phyloP scores from a whole-genome alignment of 2,329 filamentous ascomycete species.

The Diaporthe citrichinensis region DNA sequence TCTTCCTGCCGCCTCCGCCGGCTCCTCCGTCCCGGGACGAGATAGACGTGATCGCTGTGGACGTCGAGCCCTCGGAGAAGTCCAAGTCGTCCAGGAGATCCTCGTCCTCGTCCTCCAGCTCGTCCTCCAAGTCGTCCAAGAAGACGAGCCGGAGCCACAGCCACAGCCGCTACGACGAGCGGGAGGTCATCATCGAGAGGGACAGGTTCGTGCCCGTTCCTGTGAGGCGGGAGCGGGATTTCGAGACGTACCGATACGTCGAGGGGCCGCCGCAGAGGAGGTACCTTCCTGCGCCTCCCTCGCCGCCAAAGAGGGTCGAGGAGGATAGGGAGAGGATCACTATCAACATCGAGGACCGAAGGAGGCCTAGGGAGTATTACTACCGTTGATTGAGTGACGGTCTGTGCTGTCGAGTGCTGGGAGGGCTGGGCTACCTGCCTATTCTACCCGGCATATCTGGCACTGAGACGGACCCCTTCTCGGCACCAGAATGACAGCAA shows the following conservation, averaged over 20 bases:
- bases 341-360: slow-evolving; percentile 53
- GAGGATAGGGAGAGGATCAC: slow-evolving; percentile 51
- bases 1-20: slow-evolving; percentile 41
- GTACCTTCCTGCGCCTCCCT: slow-evolving; percentile 52
- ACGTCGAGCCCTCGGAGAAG: slow-evolving; percentile 46
- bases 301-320: slow-evolving; percentile 49
- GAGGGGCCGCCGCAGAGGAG: slow-evolving; percentile 59
- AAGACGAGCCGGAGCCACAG: slow-evolving; percentile 45
- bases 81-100: slow-evolving; percentile 24
- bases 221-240: slow-evolving; percentile 54
- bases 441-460: neutral
- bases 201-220: slow-evolving; percentile 62
- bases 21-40: slow-evolving; percentile 45
- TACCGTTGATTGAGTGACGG: slow-evolving; percentile 35
- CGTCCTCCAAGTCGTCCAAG: slow-evolving; percentile 35
- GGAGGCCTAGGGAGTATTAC: slow-evolving; percentile 52
- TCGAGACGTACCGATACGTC: slow-evolving; percentile 68
- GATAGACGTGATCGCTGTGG: slow-evolving; percentile 49
- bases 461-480: neutral
- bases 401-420: too few species aligned
- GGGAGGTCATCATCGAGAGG: slow-evolving; percentile 63
- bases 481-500: neutral
- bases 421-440: neutral
- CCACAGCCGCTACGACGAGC: slow-evolving; percentile 44
- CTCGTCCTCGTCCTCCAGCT: slow-evolving; percentile 36